phyloP scores from a whole-genome alignment of 1,284 basidiomycete genomes.

The Gymnopus androsaceus region DNA sequence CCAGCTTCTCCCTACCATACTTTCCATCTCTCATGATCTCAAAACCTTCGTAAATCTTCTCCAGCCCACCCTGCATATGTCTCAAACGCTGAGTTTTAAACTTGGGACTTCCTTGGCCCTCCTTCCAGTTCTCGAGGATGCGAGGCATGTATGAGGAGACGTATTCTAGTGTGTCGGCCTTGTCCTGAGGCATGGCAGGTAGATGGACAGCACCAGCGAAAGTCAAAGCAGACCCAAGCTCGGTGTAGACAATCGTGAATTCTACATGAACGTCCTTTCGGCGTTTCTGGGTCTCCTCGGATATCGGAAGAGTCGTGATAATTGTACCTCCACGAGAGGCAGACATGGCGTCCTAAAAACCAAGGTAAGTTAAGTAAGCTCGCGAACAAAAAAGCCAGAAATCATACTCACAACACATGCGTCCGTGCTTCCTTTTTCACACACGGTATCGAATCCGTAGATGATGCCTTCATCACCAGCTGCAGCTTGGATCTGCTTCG shows the following conservation, averaged over 20 bases:
- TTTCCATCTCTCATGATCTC: too few relatives aligned
- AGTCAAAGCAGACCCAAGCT: neutral
- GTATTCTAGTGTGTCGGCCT: constrained; percentile 2
- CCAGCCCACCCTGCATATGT: constrained; percentile 1
- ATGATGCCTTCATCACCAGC: too few relatives aligned
- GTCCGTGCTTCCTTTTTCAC: constrained; percentile 4
- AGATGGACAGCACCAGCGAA: neutral
- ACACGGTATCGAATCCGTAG: too few relatives aligned
- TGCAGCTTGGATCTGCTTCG: too few relatives aligned
- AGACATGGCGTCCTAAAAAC: neutral
- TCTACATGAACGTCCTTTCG: neutral
- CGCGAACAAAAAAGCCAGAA: neutral
- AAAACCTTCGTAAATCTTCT: neutral
- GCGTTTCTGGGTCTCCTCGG: neutral
- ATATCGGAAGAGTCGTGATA: neutral
- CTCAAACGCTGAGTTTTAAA: constrained; percentile 6
- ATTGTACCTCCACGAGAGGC: neutral
- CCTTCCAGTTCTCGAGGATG: constrained; percentile 7
- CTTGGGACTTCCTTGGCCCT: constrained; percentile 5
- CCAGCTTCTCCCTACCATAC: too few relatives aligned
- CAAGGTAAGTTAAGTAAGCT: neutral
- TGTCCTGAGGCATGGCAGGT: constrained; percentile 4
- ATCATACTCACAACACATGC: neutral
- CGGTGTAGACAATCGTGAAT: neutral
- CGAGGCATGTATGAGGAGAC: constrained; percentile 3